Evolutionary conservation across 2,329 filamentous ascomycete genomes (phyloP).

Genomic region (Aspergillus awamori): DNA sequence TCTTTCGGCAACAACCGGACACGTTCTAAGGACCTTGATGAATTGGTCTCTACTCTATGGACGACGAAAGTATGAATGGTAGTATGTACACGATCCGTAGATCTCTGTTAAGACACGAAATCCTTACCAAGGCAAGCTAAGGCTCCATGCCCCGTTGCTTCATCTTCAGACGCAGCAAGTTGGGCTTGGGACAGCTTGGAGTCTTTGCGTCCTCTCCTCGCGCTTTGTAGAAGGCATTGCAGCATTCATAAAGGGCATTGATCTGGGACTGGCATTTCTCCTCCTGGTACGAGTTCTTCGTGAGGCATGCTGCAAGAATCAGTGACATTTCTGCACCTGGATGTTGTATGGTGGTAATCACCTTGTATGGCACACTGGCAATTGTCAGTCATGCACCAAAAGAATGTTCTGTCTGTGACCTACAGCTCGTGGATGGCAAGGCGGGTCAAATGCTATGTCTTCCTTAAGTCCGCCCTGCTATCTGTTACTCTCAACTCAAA

Average conservation of each 20-base stretch:
- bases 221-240: conserved; percentile 80
- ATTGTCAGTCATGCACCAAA: conserved; percentile 21
- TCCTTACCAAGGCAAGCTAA: not conserved
- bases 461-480: conserved; percentile 57
- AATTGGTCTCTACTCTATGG: not conserved
- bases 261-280: conserved; percentile 77
- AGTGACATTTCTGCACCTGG: not conserved
- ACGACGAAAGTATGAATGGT: not conserved
- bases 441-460: conserved; percentile 72
- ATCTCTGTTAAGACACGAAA: no score
- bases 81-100: conserved; percentile 13
- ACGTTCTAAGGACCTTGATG: not conserved
- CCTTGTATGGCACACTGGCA: conserved; percentile 85
- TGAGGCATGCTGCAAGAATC: conserved; percentile 69
- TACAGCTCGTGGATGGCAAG: conserved; percentile 84
- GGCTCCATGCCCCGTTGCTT: conserved; percentile 65
- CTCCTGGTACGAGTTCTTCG: conserved; percentile 82
- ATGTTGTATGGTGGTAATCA: conserved; percentile 40
- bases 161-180: conserved; percentile 79
- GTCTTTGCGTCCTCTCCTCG: conserved; percentile 76
- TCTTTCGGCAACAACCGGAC: not conserved
- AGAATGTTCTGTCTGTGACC: conserved; percentile 38
- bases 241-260: conserved; percentile 90
- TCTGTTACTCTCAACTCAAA: conserved; percentile 13
- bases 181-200: conserved; percentile 82